phyloP scores from a whole-genome alignment of 1,284 basidiomycete genomes.

The Sanghuangporus sanghuang region DNA sequence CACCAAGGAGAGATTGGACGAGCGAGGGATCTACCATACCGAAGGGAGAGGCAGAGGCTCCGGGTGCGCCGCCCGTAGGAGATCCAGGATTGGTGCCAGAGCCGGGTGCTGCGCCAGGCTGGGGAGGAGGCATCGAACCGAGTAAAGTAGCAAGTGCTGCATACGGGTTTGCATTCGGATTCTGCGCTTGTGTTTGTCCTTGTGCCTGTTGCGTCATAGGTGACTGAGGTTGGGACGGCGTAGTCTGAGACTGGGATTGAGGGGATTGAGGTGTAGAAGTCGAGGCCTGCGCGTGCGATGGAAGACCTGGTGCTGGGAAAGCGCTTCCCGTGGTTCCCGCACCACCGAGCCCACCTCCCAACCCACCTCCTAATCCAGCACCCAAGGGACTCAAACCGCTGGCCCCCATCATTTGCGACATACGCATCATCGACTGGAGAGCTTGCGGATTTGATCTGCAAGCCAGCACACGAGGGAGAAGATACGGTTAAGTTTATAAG shows the following conservation, averaged over 20 bases:
- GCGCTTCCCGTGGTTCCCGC: constrained; percentile 19
- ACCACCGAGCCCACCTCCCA: constrained; percentile 17
- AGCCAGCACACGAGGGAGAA: too few relatives aligned
- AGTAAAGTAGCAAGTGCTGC: constrained; percentile 23
- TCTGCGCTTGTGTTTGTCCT: background rate
- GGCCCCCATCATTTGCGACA: constrained; percentile 56
- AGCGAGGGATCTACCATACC: constrained; percentile 23
- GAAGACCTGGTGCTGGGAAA: constrained; percentile 60
- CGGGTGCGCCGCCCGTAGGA: constrained; percentile 17
- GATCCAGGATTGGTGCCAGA: constrained; percentile 14
- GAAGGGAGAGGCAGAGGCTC: constrained; percentile 25
- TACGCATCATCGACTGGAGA: constrained; percentile 79
- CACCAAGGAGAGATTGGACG: constrained; percentile 27
- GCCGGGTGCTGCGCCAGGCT: constrained; percentile 22
- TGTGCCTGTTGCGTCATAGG: background rate
- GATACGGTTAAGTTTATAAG: background rate
- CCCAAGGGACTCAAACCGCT: constrained; percentile 26
- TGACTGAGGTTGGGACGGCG: background rate
- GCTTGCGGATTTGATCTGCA: constrained; percentile 70
- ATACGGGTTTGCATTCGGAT: constrained; percentile 13
- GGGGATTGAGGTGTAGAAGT: constrained; percentile 2
- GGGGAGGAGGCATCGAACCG: constrained; percentile 14
- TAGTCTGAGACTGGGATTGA: background rate
- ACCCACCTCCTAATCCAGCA: background rate
- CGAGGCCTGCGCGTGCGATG: constrained; percentile 23